Evolutionary conservation across 2,329 filamentous ascomycete species (phyloP), one percentile per base, ranked within the genome.

Genomic region (Penicillium sp.): DNA sequence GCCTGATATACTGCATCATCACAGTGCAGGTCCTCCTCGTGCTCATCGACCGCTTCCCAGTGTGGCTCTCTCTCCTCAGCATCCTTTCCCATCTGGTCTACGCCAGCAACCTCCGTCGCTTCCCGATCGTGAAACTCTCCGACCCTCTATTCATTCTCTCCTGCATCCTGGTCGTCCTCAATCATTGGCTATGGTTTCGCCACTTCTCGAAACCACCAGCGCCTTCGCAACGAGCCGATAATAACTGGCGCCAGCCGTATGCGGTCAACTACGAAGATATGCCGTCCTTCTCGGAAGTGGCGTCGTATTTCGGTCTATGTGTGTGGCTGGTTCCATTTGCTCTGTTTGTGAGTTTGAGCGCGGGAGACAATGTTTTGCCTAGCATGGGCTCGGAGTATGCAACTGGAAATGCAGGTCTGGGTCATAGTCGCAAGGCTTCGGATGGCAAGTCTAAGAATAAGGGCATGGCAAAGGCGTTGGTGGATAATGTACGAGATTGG

Each of bases 321-420:
- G 90, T 98, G 0, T 98, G 93, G 93, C 77, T 98, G 1, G 87
- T 97, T 0, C 93, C 93, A 0, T 98, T 98, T 65, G 84, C 90
- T 13, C 77, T 98, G 11, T 98, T 98, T 64, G 91, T 98, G 41
- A 95, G 87, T 61, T 71, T 98, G 34, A 95, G 88, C 14, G 93
- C 93, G 0, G 89, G 89, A 44, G 93, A 98, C 64, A 97, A 97
- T 64, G 88, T 97, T 3, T 73, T 98, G 42, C 93, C 93, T 0
- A 94, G 85, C 6, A 96, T 96, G 79, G 88, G 89, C 10, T 88
- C 81, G 39, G 86, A 89, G 54, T 83, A 82, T 63, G 79, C 78
- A 14, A 82, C 80, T 0, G 80, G 80, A 5, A 74, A 76, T n/a
- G 11, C 60, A 56, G 62, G 60, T 8, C 44, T 66, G 27, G 56